Base-by-base conservation (phyloP, 306 rosid species). In the Datisca glomerata region DNA sequence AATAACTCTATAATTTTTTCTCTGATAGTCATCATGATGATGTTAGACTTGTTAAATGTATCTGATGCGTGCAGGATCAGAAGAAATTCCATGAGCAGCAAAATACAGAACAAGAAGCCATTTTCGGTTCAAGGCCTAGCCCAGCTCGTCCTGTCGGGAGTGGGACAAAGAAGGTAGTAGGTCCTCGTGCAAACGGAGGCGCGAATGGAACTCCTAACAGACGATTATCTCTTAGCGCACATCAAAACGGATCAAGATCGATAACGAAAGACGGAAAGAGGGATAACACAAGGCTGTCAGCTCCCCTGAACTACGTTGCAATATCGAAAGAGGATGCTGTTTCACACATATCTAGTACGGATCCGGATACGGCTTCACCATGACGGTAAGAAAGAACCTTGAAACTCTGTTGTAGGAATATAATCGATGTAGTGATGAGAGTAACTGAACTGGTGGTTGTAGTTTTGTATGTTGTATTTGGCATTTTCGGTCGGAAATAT, bases 171-270 rank as follows among this genome's bases (percentile, higher is more conserved):
- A 83, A 81, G 82, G 72, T 57, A 55, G 78, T 43, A 6, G 89
- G 85, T 27, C 76, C 96, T 28, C 96, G 96, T 13, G 28, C 65
- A 16, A 74, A 77, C 17, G 93, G 87, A 16, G 81, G 87, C 18
- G 70, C 93, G 55, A 85, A 81, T 38, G 96, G 93, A 41, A 72
- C 91, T 35, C 93, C 96, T 23, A 67, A 29, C 68, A 63, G 93
- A 56, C 71, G 96, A 45, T 63, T 85, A 19, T 85, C 96, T 9
- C 93, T 85, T 15, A 85, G 73, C 49, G 55, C 87, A 37, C 80
- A 81, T 60, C 96, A 80, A 49, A 85, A 80, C 32, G 96, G 96
- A 65, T 47, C 65, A 68, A 64, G 82, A 55, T 80, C 96, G 24
- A 47, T 47, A 40, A 33, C 64, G 0, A 85, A 85, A 67, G 93